Evolutionary conservation across 495 filamentous ascomycete genomes (phyloP), one percentile per base, ranked within the genome.

Genomic region (Podospora appendiculata): DNA sequence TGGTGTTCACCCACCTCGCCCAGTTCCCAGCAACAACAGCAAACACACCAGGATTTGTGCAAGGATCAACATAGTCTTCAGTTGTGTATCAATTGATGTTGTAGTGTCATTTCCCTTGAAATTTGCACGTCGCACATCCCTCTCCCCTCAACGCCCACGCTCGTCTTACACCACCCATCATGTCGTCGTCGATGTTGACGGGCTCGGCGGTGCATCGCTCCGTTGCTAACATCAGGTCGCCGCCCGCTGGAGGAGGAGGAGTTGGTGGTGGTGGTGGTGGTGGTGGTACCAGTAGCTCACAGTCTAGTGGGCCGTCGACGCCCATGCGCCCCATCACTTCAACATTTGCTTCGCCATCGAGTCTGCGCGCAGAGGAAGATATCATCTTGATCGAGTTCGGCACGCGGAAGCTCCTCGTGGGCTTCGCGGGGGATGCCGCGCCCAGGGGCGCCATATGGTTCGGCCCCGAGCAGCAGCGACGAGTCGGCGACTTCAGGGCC

Each of bases 341-440:
- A 33, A 75, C 81, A 48, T 89, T 84, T 58, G 84, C 83, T 8
- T 89, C 88, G 0, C 86, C 88, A 0, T 80, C 84, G 19, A 80
- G 81, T 47, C 83, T 87, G 43, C 88, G 90, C 39, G 80, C 80
- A 51, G 87, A 95, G 61, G 93, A 96, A 61, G 91, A 96, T 56
- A 70, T 80, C 7, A 60, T 96, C 11, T 76, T 98, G 45, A 74
- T 96, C 42, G 90, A 96, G 60, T 70, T 97, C 55, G 91, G 90
- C 5, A 76, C 85, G 6, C 77, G 91, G 45, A 86, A 83, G 70
- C 62, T 98, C 10, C 83, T 87, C 34, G 84, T 87, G 14, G 93
- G 93, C 4, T 92, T 95, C 60, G 86, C 89, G 32, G 89, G 89
- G 42, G 89, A 93, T 63, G 74, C 80, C 11, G 60, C 75, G 8